Evolutionary conservation across 2,329 filamentous ascomycete species (phyloP).

Genomic region (Neoascochyta sp.): DNA sequence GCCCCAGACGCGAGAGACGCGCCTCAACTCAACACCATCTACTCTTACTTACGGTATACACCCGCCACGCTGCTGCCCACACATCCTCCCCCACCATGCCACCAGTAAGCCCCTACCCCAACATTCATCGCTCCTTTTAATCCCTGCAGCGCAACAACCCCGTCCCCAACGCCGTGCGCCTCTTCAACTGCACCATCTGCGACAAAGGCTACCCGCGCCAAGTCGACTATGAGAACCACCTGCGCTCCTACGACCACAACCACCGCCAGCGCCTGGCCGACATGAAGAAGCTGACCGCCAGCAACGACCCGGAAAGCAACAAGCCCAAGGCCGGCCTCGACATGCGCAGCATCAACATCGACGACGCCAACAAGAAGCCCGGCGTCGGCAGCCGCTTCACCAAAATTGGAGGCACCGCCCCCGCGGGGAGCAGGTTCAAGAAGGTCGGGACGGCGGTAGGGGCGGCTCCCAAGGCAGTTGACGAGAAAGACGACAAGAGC

Average conservation of each 20-base stretch:
- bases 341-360: slow-evolving; percentile 24
- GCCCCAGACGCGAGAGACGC: no score
- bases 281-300: slow-evolving; percentile 63
- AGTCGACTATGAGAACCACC: slow-evolving; percentile 94
- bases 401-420: slow-evolving; percentile 21
- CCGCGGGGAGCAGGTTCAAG: slow-evolving; percentile 54
- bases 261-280: slow-evolving; percentile 72
- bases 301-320: slow-evolving; percentile 21
- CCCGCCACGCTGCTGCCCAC: no score
- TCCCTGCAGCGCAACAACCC: slow-evolving; percentile 49
- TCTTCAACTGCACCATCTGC: slow-evolving; percentile 63
- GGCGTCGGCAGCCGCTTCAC: slow-evolving; percentile 23
- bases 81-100: slow-evolving; percentile 11
- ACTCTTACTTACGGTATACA: no score
- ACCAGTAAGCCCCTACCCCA: slow-evolving; percentile 7
- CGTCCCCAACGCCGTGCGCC: slow-evolving; percentile 35
- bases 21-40: not conserved
- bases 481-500: slow-evolving; percentile 7
- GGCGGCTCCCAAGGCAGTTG: slow-evolving; percentile 7
- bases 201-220: slow-evolving; percentile 90
- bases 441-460: slow-evolving; percentile 59
- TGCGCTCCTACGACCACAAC: slow-evolving; percentile 90
- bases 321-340: slow-evolving; percentile 19
- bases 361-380: slow-evolving; percentile 14
- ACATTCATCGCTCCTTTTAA: not conserved